Percentiles rank a stretch among this genome's conserved stretches.
phyloP scores from a whole-genome alignment of 2,329 filamentous ascomycete genomes.

The Xylaria sp. region DNA sequence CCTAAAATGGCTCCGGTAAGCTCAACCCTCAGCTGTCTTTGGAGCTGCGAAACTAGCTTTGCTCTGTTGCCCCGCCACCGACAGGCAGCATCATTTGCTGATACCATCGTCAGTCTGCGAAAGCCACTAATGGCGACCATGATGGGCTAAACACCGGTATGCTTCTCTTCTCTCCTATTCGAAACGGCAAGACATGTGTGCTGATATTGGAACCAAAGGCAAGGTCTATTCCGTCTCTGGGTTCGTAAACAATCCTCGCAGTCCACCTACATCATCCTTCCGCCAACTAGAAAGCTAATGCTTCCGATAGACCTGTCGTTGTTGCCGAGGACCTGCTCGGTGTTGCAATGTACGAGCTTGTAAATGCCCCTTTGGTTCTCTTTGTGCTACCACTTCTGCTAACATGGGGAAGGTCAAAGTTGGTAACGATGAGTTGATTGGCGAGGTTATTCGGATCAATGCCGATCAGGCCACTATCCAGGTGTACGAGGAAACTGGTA shows the following conservation, averaged over 20 bases:
- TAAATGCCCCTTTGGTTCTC: slow-evolving; percentile 51
- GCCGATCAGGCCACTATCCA: slow-evolving; percentile 96
- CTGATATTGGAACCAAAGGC: slow-evolving; percentile 48
- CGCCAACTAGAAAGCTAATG: slow-evolving; percentile 41
- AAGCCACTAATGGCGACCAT: slow-evolving; percentile 42
- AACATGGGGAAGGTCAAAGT: slow-evolving; percentile 74
- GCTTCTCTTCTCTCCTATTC: slow-evolving; percentile 15
- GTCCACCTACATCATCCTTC: not conserved
- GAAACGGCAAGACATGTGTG: not conserved
- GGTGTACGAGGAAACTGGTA: slow-evolving; percentile 98
- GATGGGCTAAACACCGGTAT: slow-evolving; percentile 41
- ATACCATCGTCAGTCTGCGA: slow-evolving; percentile 34
- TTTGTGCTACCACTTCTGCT: not conserved
- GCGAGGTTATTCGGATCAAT: slow-evolving; percentile 98
- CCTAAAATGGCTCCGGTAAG: slow-evolving; percentile 63
- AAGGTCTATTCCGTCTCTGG: slow-evolving; percentile 69
- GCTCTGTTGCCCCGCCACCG: slow-evolving; percentile 22
- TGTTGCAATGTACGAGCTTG: slow-evolving; percentile 99
- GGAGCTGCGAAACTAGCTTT: slow-evolving; percentile 15
- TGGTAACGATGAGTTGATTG: slow-evolving; percentile 87
- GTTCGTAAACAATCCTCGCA: slow-evolving; percentile 48
- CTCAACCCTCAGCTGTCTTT: slow-evolving; percentile 34
- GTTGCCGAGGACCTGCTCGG: slow-evolving; percentile 98
- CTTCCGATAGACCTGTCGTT: slow-evolving; percentile 75
- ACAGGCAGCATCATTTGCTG: slow-evolving; percentile 23